phyloP scores from a whole-genome alignment of 441 rosid genomes.

The Lepidium campestre region DNA sequence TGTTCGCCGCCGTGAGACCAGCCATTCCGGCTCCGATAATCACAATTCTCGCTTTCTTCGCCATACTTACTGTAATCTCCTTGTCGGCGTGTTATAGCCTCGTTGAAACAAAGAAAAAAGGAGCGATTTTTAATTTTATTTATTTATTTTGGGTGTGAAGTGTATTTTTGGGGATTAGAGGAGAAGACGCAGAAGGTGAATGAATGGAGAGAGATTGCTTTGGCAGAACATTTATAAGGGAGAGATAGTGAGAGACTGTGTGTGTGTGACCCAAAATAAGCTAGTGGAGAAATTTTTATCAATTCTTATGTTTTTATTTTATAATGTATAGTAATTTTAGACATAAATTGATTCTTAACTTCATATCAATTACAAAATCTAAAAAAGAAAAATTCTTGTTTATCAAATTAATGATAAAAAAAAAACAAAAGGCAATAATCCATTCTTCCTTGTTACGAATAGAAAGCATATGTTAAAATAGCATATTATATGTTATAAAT shows the following conservation, averaged over 20 bases:
- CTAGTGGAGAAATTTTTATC: background rate
- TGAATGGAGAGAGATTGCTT: constrained; percentile 42
- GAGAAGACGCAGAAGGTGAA: constrained; percentile 20
- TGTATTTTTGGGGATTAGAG: constrained; percentile 11
- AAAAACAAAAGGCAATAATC: background rate
- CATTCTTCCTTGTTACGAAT: background rate
- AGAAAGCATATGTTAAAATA: background rate
- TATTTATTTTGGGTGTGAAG: background rate
- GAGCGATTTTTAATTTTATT: background rate
- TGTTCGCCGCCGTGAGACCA: constrained; percentile 90
- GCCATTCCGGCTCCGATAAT: constrained; percentile 98
- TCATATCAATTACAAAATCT: too few species aligned
- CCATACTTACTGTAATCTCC: constrained; percentile 42
- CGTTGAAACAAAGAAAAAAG: background rate
- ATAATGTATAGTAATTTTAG: too few species aligned
- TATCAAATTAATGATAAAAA: background rate
- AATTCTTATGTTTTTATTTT: constrained; percentile 1
- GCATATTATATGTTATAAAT: background rate
- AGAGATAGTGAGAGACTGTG: background rate
- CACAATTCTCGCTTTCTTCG: constrained; percentile 82
- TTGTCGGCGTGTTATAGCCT: constrained; percentile 9
- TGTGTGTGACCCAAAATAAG: background rate
- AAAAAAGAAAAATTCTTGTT: background rate
- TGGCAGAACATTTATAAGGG: constrained; percentile 51
- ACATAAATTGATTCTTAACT: too few species aligned